Conservation (phyloP, 129 eudicot species). For the Centella asiatica region DNA sequence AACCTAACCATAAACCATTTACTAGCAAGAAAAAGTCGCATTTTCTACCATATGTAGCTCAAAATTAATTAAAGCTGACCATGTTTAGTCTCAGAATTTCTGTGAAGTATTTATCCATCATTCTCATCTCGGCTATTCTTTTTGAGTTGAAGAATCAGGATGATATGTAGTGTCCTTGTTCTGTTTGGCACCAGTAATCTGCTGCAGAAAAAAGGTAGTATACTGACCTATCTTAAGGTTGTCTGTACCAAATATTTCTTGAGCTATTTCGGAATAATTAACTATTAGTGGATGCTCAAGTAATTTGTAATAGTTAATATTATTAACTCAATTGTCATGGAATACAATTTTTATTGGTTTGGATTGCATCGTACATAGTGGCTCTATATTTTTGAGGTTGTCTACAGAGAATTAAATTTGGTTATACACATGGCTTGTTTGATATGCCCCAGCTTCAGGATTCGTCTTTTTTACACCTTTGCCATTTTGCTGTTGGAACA, state of each 20-base stretch:
- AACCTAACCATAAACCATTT: conserved; percentile 43
- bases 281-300: conserved; percentile 2
- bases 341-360: too few species aligned
- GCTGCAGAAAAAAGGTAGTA: conserved; percentile 12
- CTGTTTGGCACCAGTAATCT: conserved; percentile 5
- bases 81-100: conserved; percentile 28
- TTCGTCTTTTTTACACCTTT: too few species aligned
- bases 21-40: conserved; percentile 18
- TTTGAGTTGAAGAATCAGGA: conserved; percentile 16
- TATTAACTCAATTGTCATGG: too few species aligned
- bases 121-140: conserved; percentile 23
- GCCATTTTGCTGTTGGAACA: too few species aligned
- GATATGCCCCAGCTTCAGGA: too few species aligned
- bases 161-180: conserved; percentile 22
- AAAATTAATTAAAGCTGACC: conserved; percentile 33
- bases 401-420: too few species aligned
- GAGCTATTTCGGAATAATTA: conserved; percentile 8
- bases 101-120: conserved; percentile 21
- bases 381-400: too few species aligned
- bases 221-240: conserved; percentile 4
- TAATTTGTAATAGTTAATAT: neutral
- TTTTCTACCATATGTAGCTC: conserved; percentile 33
- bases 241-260: conserved; percentile 24
- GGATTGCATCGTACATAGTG: too few species aligned
- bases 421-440: too few species aligned